Conservation (phyloP, 495 filamentous ascomycete species). For the Glonium stellatum region DNA sequence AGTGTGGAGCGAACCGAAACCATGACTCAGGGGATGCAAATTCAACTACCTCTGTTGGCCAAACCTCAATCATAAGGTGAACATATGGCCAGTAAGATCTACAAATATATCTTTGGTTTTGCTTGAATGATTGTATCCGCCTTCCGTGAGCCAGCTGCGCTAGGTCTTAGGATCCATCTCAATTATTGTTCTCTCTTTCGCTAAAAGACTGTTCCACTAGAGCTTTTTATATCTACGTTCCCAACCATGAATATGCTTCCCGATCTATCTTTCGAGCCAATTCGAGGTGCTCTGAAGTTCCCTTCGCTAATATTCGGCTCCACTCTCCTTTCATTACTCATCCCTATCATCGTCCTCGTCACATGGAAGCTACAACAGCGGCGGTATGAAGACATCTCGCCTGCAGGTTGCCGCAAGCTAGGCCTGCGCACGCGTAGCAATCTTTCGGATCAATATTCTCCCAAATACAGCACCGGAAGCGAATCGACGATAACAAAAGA, state of each 20-base stretch:
- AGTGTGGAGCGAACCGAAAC: neutral
- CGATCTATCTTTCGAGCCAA: neutral
- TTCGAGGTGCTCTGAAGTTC: neutral
- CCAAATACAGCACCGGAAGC: slow-evolving; percentile 14
- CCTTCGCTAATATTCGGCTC: neutral
- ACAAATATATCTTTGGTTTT: no score
- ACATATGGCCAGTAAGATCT: no score
- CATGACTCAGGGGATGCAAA: neutral
- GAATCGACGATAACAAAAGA: neutral
- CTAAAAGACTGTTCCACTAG: neutral
- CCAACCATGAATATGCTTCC: neutral
- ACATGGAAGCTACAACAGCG: slow-evolving; percentile 11
- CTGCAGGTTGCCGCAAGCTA: slow-evolving; percentile 20
- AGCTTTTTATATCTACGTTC: no score
- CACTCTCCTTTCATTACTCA: slow-evolving; percentile 12
- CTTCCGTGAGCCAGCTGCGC: no score
- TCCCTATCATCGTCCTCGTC: slow-evolving; percentile 10
- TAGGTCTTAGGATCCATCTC: no score
- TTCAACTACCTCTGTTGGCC: neutral
- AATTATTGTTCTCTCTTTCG: neutral
- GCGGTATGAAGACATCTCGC: slow-evolving; percentile 12
- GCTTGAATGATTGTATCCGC: no score
- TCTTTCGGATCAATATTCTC: slow-evolving; percentile 21
- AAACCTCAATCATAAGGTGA: neutral
- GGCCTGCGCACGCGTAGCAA: slow-evolving; percentile 18